These are phyloP conservation scores for Chara braunii DNA, from an alignment of 139 green algal genomes.

Conservation along the genomic window DNA sequence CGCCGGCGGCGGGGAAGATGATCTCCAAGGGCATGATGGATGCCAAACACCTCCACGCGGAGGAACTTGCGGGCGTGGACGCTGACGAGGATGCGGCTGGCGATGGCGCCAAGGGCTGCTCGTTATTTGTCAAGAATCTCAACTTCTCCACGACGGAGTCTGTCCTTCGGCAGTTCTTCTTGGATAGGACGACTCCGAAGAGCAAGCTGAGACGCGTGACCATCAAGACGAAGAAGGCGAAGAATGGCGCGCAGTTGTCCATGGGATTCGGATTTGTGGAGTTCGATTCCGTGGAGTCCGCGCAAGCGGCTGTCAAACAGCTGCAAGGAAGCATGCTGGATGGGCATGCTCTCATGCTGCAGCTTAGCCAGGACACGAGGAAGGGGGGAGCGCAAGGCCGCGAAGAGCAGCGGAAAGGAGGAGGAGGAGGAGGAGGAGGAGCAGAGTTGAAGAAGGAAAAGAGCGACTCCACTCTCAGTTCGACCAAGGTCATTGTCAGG, in stretches of 20 bases:
- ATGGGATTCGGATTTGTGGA: constrained; percentile 65
- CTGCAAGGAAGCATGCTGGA: constrained; percentile 67
- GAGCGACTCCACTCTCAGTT: too few relatives aligned
- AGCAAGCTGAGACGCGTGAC: background rate
- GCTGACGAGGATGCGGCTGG: background rate
- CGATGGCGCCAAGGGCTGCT: constrained; percentile 1
- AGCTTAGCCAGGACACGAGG: constrained; percentile 22
- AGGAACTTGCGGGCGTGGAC: background rate
- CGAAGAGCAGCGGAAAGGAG: background rate
- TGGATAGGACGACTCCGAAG: background rate
- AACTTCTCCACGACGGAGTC: constrained; percentile 71
- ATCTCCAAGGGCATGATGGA: too few relatives aligned
- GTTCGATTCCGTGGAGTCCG: constrained; percentile 55
- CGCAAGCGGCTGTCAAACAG: constrained; percentile 55
- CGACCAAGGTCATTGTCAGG: constrained; percentile 83
- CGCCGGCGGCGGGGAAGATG: constrained; percentile 12
- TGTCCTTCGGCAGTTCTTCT: constrained; percentile 45
- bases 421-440: background rate
- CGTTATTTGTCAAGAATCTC: constrained; percentile 91
- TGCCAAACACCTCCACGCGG: too few relatives aligned
- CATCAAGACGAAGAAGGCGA: constrained; percentile 35
- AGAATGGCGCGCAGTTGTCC: constrained; percentile 41
- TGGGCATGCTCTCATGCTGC: constrained; percentile 71
- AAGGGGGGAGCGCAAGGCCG: background rate
- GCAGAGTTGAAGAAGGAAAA: too few relatives aligned